These are phyloP conservation scores for Pleodorina starrii DNA, from an alignment of 139 green algal genomes.

Conservation along the genomic window DNA sequence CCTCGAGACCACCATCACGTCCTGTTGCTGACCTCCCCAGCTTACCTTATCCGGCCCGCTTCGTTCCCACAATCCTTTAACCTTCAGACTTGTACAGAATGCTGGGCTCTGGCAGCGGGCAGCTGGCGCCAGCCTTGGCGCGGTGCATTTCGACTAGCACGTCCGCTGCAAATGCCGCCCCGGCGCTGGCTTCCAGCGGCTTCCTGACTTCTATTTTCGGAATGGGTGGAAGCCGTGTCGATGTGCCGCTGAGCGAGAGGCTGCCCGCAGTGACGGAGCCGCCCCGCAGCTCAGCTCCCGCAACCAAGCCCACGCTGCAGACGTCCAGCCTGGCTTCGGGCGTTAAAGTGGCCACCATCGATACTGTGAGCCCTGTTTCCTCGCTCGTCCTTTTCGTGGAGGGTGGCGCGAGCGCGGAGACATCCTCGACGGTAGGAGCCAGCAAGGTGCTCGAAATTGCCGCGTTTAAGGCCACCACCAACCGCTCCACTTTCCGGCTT, in stretches of 20 bases:
- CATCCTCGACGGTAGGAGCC: constrained; percentile 54
- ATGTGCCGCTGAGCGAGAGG: constrained; percentile 59
- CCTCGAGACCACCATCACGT: constrained; percentile 35
- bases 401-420: constrained; percentile 64
- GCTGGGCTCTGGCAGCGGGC: constrained; percentile 1
- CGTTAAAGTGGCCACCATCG: constrained; percentile 55
- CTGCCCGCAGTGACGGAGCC: constrained; percentile 55
- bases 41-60: not conserved
- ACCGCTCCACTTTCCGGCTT: constrained; percentile 70
- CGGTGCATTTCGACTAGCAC: constrained; percentile 11
- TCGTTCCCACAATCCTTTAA: not conserved
- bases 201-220: constrained; percentile 52
- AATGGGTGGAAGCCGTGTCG: constrained; percentile 55
- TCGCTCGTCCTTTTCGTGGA: constrained; percentile 59
- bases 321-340: constrained; percentile 20
- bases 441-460: constrained; percentile 71
- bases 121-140: constrained; percentile 37
- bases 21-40: not conserved
- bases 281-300: constrained; percentile 2
- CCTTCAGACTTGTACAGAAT: constrained; percentile 21
- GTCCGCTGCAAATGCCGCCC: constrained; percentile 9
- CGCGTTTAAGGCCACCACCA: constrained; percentile 72
- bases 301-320: constrained; percentile 51
- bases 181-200: constrained; percentile 34
- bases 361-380: constrained; percentile 54